These are phyloP conservation scores for Babesia ovata DNA, from an alignment of 169 alveolate genomes.

Conservation along the genomic window DNA sequence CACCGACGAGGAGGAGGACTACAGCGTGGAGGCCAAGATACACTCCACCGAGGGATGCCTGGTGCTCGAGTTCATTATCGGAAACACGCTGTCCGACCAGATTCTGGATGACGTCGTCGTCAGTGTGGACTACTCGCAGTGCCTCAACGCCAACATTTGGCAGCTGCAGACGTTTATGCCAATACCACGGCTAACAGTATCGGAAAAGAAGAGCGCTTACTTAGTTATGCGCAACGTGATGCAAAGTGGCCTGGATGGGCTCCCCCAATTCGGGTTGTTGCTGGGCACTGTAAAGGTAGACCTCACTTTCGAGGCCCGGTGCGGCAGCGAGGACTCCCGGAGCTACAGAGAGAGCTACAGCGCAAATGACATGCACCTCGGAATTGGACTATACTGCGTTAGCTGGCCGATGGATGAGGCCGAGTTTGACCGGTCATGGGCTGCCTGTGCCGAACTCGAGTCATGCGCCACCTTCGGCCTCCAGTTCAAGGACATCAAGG, in stretches of 20 bases:
- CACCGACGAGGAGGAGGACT: conserved; percentile 86
- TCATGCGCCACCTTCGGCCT: conserved; percentile 50
- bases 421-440: conserved; percentile 46
- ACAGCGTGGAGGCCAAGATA: conserved; percentile 71
- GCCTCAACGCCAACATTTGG: conserved; percentile 35
- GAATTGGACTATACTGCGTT: conserved; percentile 46
- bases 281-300: conserved; percentile 52
- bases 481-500: conserved; percentile 54
- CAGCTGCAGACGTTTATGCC: conserved; percentile 39
- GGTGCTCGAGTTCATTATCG: conserved; percentile 77
- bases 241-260: background rate
- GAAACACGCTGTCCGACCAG: conserved; percentile 75
- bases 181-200: conserved; percentile 29
- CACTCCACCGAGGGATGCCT: conserved; percentile 64
- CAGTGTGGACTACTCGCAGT: conserved; percentile 27
- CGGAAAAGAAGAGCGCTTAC: conserved; percentile 52
- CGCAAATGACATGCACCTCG: conserved; percentile 54
- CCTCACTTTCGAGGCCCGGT: conserved; percentile 29
- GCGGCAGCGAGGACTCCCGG: conserved; percentile 37
- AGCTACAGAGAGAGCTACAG: conserved; percentile 52
- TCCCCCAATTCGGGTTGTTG: conserved; percentile 22
- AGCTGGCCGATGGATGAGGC: conserved; percentile 21
- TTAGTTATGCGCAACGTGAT: conserved; percentile 33
- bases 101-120: conserved; percentile 67
- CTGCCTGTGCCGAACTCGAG: conserved; percentile 12